Evolutionary conservation across 768 basidiomycete species (phyloP).

Genomic region (Leucocoprinus birnbaumii): DNA sequence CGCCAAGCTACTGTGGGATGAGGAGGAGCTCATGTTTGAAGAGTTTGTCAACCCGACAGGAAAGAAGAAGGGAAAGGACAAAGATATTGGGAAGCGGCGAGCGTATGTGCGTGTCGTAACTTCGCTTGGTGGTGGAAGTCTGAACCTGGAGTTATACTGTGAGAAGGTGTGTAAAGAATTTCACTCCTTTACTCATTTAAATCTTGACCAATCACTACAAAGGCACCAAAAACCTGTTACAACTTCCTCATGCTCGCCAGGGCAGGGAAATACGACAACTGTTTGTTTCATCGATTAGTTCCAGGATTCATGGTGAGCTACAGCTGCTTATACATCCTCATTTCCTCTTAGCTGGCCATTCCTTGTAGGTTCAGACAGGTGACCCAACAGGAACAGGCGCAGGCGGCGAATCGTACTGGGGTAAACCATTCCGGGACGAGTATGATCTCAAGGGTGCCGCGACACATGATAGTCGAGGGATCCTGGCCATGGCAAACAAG

Average conservation of each 20-base stretch:
- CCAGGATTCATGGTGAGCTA: slow-evolving; percentile 88
- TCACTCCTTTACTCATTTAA: too few relatives aligned
- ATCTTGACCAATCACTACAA: not conserved
- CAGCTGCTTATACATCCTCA: slow-evolving; percentile 1
- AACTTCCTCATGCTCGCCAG: slow-evolving; percentile 95
- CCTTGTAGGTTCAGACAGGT: slow-evolving; percentile 90
- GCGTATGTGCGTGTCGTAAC: slow-evolving; percentile 97
- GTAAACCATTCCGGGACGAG: slow-evolving; percentile 94
- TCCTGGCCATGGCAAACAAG: slow-evolving; percentile 94
- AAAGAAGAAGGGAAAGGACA: slow-evolving; percentile 90
- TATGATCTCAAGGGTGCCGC: slow-evolving; percentile 84
- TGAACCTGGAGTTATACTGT: slow-evolving; percentile 83
- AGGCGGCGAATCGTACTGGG: slow-evolving; percentile 93
- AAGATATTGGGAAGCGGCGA: slow-evolving; percentile 85
- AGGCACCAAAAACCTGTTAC: slow-evolving; percentile 99
- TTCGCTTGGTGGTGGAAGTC: slow-evolving; percentile 80
- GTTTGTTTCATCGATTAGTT: slow-evolving; percentile 88
- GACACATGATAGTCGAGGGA: slow-evolving; percentile 81
- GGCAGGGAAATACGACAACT: slow-evolving; percentile 86
- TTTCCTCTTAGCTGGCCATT: not conserved
- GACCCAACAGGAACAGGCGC: slow-evolving; percentile 96
- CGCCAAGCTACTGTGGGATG: slow-evolving; percentile 92
- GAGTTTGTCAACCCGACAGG: slow-evolving; percentile 69
- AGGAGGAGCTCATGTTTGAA: slow-evolving; percentile 99
- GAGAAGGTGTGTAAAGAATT: slow-evolving; percentile 61